phyloP scores from a whole-genome alignment of 371 early-diverging fungal genomes.

The Choanephora cucurbitarum region DNA sequence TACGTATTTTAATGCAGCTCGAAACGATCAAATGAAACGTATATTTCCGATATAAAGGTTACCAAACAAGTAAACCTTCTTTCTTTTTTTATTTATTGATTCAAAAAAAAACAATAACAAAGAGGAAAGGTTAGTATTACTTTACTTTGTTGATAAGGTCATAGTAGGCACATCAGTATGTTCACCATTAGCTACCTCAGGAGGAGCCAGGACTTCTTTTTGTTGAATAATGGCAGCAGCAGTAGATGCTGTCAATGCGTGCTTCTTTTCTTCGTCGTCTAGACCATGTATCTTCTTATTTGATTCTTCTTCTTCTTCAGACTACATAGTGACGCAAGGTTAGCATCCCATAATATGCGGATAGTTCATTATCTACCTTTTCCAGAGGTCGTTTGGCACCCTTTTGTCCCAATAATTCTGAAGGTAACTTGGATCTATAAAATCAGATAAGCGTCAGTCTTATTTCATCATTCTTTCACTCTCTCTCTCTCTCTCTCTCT shows the following conservation, averaged over 20 bases:
- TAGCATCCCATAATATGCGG: neutral
- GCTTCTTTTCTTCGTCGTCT: neutral
- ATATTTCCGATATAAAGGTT: too few relatives aligned
- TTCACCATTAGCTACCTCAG: neutral
- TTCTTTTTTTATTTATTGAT: too few relatives aligned
- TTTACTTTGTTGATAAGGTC: neutral
- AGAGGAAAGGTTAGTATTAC: neutral
- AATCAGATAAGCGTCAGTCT: too few relatives aligned
- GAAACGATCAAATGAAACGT: too few relatives aligned
- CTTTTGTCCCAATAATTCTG: constrained; percentile 47
- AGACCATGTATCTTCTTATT: neutral
- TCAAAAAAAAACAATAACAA: neutral
- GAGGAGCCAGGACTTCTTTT: neutral
- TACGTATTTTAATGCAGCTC: too few relatives aligned
- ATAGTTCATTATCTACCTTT: constrained; percentile 21
- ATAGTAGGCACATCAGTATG: neutral
- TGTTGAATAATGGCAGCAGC: neutral
- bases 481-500: too few relatives aligned
- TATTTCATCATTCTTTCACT: constrained; percentile 4
- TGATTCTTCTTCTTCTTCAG: neutral
- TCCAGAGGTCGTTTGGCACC: constrained; percentile 40
- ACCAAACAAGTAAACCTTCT: too few relatives aligned
- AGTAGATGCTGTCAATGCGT: neutral
- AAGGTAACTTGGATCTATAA: constrained; percentile 43
- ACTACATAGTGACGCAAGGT: neutral